These are phyloP conservation scores for Cenococcum geophilum DNA, from an alignment of 495 filamentous ascomycete species.

Conservation along the genomic window DNA sequence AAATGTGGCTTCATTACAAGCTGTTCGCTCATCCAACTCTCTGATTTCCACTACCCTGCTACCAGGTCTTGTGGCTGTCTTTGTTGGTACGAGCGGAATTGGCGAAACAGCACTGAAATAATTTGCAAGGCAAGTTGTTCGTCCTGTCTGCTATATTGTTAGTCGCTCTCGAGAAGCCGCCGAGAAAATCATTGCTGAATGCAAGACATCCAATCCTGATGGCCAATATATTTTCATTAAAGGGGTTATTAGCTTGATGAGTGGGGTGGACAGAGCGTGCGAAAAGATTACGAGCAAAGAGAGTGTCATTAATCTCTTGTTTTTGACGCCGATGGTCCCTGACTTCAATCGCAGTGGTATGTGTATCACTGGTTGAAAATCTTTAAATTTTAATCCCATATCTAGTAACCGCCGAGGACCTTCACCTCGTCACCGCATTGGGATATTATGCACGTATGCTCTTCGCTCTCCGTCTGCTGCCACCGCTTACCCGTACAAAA, in stretches of 20 bases:
- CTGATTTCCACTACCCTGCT: conserved; percentile 39
- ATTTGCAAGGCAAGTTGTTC: conserved; percentile 47
- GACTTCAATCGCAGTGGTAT: neutral
- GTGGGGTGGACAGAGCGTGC: neutral
- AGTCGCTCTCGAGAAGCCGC: conserved; percentile 44
- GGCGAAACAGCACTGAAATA: conserved; percentile 51
- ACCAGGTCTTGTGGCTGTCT: conserved; percentile 46
- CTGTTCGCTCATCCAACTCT: neutral
- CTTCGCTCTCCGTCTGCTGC: neutral
- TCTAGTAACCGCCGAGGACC: neutral
- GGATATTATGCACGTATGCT: neutral
- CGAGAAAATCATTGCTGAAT: conserved; percentile 42
- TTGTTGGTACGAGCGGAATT: conserved; percentile 59
- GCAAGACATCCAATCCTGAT: conserved; percentile 37
- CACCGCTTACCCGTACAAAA: neutral
- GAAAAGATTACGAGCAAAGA: neutral
- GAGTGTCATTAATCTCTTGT: neutral
- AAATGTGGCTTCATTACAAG: neutral
- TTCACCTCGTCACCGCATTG: neutral
- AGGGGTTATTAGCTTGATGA: neutral
- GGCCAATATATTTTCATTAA: neutral
- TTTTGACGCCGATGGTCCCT: neutral
- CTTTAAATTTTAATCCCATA: neutral
- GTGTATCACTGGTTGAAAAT: neutral
- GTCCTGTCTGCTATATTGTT: conserved; percentile 45